phyloP scores from a whole-genome alignment of 495 filamentous ascomycete genomes.

The Penicillium turbatum region DNA sequence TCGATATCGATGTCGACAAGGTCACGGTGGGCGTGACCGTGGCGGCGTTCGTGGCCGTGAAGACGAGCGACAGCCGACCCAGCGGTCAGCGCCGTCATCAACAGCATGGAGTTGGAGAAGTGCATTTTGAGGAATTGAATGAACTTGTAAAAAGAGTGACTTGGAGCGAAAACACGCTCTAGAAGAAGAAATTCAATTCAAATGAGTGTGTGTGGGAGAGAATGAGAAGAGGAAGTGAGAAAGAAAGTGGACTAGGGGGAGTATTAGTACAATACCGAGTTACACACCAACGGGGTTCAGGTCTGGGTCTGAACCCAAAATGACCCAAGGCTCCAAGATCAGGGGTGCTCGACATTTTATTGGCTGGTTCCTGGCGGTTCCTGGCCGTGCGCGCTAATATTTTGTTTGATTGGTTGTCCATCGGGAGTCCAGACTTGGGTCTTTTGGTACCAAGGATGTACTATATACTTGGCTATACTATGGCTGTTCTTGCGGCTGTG shows the following conservation, averaged over 20 bases:
- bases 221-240: conserved; percentile 16
- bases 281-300: conserved; percentile 1
- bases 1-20: conserved; percentile 33
- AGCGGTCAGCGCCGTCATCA: conserved; percentile 41
- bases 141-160: conserved; percentile 20
- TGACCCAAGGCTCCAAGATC: conserved; percentile 2
- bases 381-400: conserved; percentile 2
- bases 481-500: not conserved
- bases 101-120: conserved; percentile 39
- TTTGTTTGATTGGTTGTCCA: conserved; percentile 6
- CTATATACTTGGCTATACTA: conserved; percentile 7
- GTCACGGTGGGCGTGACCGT: conserved; percentile 25
- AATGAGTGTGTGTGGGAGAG: conserved; percentile 27
- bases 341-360: conserved; percentile 9
- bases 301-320: not conserved
- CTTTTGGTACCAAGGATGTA: not conserved
- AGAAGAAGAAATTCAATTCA: conserved; percentile 13
- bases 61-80: conserved; percentile 39
- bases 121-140: conserved; percentile 33
- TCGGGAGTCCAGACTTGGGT: conserved; percentile 1
- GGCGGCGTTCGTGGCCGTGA: conserved; percentile 47
- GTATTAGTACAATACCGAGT: conserved; percentile 5
- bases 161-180: conserved; percentile 28
- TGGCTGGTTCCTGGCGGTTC: conserved; percentile 12
- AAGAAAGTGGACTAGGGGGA: conserved; percentile 20